Percentiles rank a stretch among this genome's conserved stretches.
These are phyloP conservation scores for Trichosporon coremiiforme DNA, from an alignment of 1,284 basidiomycete species.

Conservation along the genomic window DNA sequence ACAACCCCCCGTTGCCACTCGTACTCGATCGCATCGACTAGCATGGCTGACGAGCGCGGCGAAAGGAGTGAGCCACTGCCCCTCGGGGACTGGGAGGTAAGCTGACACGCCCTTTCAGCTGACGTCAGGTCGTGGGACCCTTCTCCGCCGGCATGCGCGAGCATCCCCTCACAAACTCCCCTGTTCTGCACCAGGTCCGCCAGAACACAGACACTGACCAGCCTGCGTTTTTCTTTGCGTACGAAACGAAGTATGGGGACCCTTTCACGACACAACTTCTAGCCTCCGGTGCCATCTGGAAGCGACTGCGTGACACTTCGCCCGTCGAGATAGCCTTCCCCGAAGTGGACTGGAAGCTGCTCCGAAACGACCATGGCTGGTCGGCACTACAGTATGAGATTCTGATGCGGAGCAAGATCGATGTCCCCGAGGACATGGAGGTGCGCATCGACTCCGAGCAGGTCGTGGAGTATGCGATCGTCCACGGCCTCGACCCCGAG, in stretches of 20 bases:
- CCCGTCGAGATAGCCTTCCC: not conserved
- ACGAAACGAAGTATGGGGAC: not conserved
- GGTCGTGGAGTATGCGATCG: constrained; percentile 49
- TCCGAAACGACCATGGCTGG: constrained; percentile 53
- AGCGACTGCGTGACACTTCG: constrained; percentile 29
- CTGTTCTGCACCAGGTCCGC: constrained; percentile 35
- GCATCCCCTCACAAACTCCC: constrained; percentile 45
- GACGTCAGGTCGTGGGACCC: constrained; percentile 44
- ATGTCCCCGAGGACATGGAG: constrained; percentile 10
- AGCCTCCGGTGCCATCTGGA: constrained; percentile 9
- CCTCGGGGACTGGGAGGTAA: constrained; percentile 9
- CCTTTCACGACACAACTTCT: not conserved
- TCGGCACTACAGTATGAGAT: constrained; percentile 48
- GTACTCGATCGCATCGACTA: not conserved
- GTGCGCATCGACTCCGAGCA: constrained; percentile 47
- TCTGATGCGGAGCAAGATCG: constrained; percentile 39
- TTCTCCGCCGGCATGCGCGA: constrained; percentile 54
- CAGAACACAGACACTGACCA: not conserved
- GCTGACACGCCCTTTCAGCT: not conserved
- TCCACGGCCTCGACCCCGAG: constrained; percentile 26
- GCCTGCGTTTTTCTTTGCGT: not conserved
- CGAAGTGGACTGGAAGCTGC: constrained; percentile 44
- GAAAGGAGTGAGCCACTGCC: not conserved
- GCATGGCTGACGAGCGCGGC: not conserved
- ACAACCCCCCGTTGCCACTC: not conserved